phyloP scores from a whole-genome alignment of 306 rosid species.

The Senna siamea region DNA sequence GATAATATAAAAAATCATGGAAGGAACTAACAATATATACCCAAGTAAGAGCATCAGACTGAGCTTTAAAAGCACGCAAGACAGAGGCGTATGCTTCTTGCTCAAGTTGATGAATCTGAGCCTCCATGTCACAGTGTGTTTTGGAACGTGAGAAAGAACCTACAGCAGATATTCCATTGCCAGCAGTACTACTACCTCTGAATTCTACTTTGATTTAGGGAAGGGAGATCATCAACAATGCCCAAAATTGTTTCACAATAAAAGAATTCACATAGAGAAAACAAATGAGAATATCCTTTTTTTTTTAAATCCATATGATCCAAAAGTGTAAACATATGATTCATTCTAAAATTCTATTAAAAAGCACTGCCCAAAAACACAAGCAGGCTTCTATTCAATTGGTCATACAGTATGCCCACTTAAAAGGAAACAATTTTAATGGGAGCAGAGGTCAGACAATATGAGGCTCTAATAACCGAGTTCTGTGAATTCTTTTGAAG shows the following conservation, averaged over 20 bases:
- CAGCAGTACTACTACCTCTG: conserved; percentile 49
- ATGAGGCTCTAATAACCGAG: background rate
- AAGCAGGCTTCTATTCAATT: background rate
- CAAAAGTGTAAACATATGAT: background rate
- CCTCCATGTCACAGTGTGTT: conserved; percentile 69
- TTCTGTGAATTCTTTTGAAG: background rate
- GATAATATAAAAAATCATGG: background rate
- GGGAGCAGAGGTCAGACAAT: background rate
- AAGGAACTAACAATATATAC: conserved; percentile 44
- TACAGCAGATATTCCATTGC: conserved; percentile 63
- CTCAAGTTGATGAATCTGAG: conserved; percentile 89
- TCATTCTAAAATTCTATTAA: background rate
- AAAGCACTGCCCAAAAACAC: background rate
- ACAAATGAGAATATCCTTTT: background rate
- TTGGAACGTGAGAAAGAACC: conserved; percentile 48
- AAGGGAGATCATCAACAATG: conserved; percentile 66
- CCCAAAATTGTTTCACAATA: conserved; percentile 45
- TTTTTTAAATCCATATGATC: background rate
- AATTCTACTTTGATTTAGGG: conserved; percentile 63
- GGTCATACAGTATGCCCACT: background rate
- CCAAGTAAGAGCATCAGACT: conserved; percentile 87
- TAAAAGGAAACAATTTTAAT: background rate
- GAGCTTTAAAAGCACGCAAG: conserved; percentile 96
- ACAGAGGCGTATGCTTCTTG: conserved; percentile 95
- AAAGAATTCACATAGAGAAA: background rate